Conservation (phyloP, 164 flowering plant genomes). For the Annona squamosa region DNA sequence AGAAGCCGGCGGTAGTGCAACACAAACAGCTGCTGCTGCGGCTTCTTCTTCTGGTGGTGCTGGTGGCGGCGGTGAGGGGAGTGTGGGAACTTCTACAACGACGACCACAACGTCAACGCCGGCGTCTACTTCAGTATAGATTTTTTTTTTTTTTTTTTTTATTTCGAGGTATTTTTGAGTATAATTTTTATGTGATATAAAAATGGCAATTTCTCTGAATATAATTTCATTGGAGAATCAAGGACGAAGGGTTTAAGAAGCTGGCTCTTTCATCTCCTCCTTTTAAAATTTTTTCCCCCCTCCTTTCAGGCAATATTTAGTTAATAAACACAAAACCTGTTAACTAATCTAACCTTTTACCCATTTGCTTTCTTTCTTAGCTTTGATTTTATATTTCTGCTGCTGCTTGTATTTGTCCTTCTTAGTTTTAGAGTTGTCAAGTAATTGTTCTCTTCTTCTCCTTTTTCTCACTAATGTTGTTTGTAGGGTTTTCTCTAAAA, state of each 20-base stretch:
- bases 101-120: too few relatives aligned
- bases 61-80: background rate
- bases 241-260: background rate
- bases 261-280: background rate
- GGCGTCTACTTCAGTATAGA: conserved; percentile 2
- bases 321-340: background rate
- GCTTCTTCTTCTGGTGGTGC: background rate
- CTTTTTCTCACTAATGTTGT: background rate
- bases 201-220: background rate
- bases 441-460: background rate
- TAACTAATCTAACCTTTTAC: background rate
- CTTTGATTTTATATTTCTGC: background rate
- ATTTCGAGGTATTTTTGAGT: background rate
- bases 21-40: background rate
- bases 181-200: too few relatives aligned
- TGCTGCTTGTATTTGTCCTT: too few relatives aligned
- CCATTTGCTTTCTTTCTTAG: background rate
- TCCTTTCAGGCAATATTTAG: background rate
- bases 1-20: too few relatives aligned
- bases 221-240: background rate
- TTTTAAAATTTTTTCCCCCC: background rate
- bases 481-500: background rate
- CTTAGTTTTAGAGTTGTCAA: background rate
- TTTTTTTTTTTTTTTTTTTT: background rate
- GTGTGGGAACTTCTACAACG: background rate